Evolutionary conservation across 192 early-diverging fungal species (phyloP).

Genomic region (Podila epicladia): DNA sequence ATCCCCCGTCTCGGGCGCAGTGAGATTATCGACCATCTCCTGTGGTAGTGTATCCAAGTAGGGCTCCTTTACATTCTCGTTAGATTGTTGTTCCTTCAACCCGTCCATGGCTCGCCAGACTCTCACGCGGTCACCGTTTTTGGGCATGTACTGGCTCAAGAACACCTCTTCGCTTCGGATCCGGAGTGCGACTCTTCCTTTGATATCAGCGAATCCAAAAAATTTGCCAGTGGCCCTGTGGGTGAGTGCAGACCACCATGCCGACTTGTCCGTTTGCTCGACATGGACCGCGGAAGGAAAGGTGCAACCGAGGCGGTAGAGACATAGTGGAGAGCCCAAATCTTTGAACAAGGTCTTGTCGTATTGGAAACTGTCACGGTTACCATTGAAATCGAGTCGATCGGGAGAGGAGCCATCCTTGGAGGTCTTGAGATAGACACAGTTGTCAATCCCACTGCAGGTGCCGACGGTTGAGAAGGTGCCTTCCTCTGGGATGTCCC

Average conservation of each 20-base stretch:
- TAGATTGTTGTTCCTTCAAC: conserved; percentile 6
- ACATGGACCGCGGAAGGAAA: conserved; percentile 14
- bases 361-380: neutral
- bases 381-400: conserved; percentile 10
- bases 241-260: conserved; percentile 16
- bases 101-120: neutral
- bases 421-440: conserved; percentile 15
- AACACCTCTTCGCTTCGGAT: conserved; percentile 12
- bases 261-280: conserved; percentile 12
- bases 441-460: conserved; percentile 7
- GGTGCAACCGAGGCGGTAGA: conserved; percentile 12
- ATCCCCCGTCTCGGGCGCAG: conserved; percentile 9
- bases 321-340: conserved; percentile 11
- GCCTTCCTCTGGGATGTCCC: conserved; percentile 4
- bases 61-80: neutral
- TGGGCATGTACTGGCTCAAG: neutral
- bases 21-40: conserved; percentile 9
- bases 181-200: conserved; percentile 13
- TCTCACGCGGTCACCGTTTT: conserved; percentile 10
- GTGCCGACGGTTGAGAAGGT: conserved; percentile 10
- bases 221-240: conserved; percentile 11
- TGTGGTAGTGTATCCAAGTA: conserved; percentile 9
- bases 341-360: conserved; percentile 2
- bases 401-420: conserved; percentile 5
- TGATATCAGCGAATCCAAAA: conserved; percentile 16